Percentiles rank a stretch among this genome's conserved stretches.
These are phyloP conservation scores for Phaseolus lunatus DNA, from an alignment of 306 rosid species.

Conservation along the genomic window DNA sequence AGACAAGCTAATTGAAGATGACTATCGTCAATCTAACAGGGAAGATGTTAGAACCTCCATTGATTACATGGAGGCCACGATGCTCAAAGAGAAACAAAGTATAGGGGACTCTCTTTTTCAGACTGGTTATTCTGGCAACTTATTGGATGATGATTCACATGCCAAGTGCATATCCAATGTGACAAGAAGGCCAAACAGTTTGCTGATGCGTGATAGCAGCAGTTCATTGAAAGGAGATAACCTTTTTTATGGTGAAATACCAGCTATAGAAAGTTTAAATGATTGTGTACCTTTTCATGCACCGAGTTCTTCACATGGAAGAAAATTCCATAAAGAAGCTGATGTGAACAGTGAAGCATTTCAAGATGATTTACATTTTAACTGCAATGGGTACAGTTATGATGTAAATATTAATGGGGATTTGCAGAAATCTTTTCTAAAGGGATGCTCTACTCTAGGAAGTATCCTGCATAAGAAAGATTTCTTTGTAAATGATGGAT, in stretches of 20 bases:
- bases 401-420: conserved; percentile 49
- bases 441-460: conserved; percentile 63
- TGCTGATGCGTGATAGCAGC: conserved; percentile 46
- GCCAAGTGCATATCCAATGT: conserved; percentile 53
- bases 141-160: conserved; percentile 54
- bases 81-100: conserved; percentile 50
- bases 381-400: conserved; percentile 42
- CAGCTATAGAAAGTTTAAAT: conserved; percentile 46
- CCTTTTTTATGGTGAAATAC: conserved; percentile 47
- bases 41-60: conserved; percentile 49
- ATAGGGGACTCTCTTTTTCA: conserved; percentile 49
- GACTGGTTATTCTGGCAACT: conserved; percentile 50
- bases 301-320: conserved; percentile 53
- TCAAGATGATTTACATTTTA: conserved; percentile 46
- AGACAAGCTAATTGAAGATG: conserved; percentile 59
- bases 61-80: conserved; percentile 45
- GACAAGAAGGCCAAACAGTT: conserved; percentile 37
- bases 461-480: conserved; percentile 54
- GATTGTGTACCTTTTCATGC: conserved; percentile 50
- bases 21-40: conserved; percentile 41
- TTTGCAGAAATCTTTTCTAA: conserved; percentile 62
- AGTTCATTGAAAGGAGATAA: conserved; percentile 49
- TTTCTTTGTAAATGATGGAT: conserved; percentile 52
- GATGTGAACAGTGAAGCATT: conserved; percentile 47
- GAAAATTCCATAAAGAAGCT: conserved; percentile 51